Conservation (phyloP, 441 rosid species). For the Cnidoscolus chayamansa region DNA sequence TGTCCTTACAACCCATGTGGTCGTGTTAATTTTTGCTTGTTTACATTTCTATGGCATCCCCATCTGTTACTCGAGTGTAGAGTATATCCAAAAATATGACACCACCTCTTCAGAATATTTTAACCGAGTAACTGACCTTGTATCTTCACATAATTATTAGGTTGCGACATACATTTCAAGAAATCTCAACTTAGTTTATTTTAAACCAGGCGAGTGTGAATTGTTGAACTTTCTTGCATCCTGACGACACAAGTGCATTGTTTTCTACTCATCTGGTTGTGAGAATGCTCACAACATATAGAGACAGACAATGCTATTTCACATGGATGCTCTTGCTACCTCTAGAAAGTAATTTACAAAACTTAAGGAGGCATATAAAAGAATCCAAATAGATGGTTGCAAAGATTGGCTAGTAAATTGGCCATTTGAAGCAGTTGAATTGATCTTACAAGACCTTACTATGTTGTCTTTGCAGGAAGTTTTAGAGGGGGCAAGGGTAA, state of each 20-base stretch:
- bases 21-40: constrained; percentile 21
- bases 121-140: background rate
- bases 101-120: background rate
- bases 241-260: background rate
- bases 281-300: background rate
- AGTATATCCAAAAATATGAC: background rate
- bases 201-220: background rate
- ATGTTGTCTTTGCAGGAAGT: constrained; percentile 33
- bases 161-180: constrained; percentile 1
- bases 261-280: background rate
- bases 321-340: background rate
- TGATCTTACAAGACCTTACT: constrained; percentile 28
- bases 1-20: constrained; percentile 32
- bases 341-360: background rate
- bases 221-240: no score
- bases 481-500: constrained; percentile 53
- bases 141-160: background rate
- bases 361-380: background rate
- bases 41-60: constrained; percentile 18
- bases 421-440: constrained; percentile 21
- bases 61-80: constrained; percentile 15
- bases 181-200: no score
- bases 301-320: background rate
- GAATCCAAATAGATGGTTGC: background rate
- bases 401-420: background rate